Base-by-base conservation (phyloP, 352 stramenopile genomes). In the Globisporangium splendens region DNA sequence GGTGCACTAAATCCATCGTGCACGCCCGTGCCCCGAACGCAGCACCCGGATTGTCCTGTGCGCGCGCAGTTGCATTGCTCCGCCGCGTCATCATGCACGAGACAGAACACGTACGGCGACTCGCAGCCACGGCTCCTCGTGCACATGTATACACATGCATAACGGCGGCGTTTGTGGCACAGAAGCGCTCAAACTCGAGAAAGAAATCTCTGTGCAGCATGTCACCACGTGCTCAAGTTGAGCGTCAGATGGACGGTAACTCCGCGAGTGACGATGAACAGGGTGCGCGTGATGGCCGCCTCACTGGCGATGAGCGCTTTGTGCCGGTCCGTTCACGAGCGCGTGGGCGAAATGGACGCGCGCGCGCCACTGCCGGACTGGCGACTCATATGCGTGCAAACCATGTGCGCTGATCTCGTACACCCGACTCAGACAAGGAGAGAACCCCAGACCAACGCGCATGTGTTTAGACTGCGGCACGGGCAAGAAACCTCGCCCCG, bases 171-270 rank as follows among this genome's bases (percentile, higher is more conserved):
- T 89, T 79, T 73, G 67, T 81, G 24, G 67, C 72, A 14, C 74
- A 83, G 31, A 65, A 81, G 42, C 71, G 24, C 66, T 85, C 43
- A 70, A 65, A n/a, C 8, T 57, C 61, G 11, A 66, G 70, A 54
- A 86, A 88, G 59, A 78, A 75, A 50, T 69, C 78, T 7, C 69
- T 72, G n/a, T n/a, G 15, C 58, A 72, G 46, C 67, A 63, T 54
- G 68, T 89, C 50, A 88, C 46, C 79, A 89, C 55, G 61, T 84
- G 52, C 75, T 89, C 59, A 86, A 84, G 63, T 63, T 89, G 41
- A 75, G 62, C 77, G 79, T 1, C 73, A 79, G 58, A 61, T 61
- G n/a, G 46, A 58, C 5, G 54, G 59, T 8, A 35, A n/a, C 7
- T 8, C 28, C 28, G 28, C 28, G 28, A 35, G 28, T 35, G 48